phyloP scores from a whole-genome alignment of 345 rosid genomes.

The Dipteronia sinensis region DNA sequence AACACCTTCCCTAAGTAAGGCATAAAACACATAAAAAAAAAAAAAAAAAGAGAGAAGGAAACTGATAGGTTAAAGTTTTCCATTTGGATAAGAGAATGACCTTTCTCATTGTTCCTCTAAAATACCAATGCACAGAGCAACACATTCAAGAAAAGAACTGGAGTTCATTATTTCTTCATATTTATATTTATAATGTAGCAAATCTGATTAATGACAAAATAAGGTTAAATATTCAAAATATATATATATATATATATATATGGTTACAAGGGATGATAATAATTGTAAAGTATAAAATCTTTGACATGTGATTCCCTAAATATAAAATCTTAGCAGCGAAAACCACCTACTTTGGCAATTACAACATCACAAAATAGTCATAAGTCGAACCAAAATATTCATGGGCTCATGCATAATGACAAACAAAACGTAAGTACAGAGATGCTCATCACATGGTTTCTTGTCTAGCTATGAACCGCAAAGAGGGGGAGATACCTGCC shows the following conservation, averaged over 20 bases:
- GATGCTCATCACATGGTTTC: neutral
- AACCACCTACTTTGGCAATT: neutral
- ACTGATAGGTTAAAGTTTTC: neutral
- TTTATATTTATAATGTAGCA: neutral
- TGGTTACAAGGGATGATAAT: neutral
- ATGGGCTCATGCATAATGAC: neutral
- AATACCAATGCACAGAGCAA: neutral
- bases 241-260: neutral
- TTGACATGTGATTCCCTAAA: neutral
- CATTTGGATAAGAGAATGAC: neutral
- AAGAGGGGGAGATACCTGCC: neutral
- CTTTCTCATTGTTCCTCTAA: neutral
- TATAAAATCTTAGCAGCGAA: neutral
- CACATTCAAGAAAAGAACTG: neutral
- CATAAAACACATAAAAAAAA: neutral
- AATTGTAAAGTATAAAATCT: neutral
- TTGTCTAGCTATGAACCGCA: neutral
- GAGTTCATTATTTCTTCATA: neutral
- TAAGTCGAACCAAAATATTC: neutral
- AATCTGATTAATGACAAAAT: neutral
- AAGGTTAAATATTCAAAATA: neutral
- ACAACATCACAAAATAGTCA: neutral
- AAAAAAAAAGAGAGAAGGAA: too few species aligned
- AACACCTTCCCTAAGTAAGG: slow-evolving; percentile 1
- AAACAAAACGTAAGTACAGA: neutral